Evolutionary conservation across 208 protist species (phyloP), one percentile per base, ranked within the genome.

Genomic region (Naegleria fowleri): DNA sequence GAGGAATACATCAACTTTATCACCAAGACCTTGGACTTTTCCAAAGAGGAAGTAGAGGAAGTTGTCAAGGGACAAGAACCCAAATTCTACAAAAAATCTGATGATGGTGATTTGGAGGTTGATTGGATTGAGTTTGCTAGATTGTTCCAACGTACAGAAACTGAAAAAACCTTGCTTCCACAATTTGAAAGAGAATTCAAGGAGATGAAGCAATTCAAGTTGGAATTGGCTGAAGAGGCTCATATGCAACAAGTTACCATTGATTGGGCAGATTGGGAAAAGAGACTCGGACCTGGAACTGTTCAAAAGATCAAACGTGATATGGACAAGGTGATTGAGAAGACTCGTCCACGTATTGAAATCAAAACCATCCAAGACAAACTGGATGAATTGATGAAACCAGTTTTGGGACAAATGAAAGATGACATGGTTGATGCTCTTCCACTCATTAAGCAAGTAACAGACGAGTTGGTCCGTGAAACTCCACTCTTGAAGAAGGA

Each of bases 231-330:
- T 43, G 79, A 85, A 43, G n/a, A 39, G 29, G 36, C n/a, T 2
- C 4, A 39, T 5, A 43, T 0, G 2, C 38, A 39, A 29, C 38
- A 85, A 43, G 79, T 79, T 79, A 36, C n/a, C 22, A 85, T 85
- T 85, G 79, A 85, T 43, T 85, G 79, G 79, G 38, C n/a, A 16
- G 79, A 85, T 25, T 85, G 79, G 79, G 79, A 85, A 85, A 85
- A 43, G 36, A 85, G 36, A 43, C 22, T 85, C 5, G 79, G 79
- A 43, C 4, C 38, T 29, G 19, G 11, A 6, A 85, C 79, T 41
- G 36, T 25, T 43, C 38, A 39, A 85, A 43, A 85, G 79, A 85
- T 85, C 22, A 85, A 19, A 25, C 11, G 38, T 7, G 38, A 85
- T 43, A 22, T 85, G 38, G 79, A 85, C 16, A 16, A 43, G 79